A percentile compares a stretch with the other conserved stretches of the same genome.
These are phyloP conservation scores for Pythium insidiosum DNA, from an alignment of 352 stramenopile species.

Conservation along the genomic window DNA sequence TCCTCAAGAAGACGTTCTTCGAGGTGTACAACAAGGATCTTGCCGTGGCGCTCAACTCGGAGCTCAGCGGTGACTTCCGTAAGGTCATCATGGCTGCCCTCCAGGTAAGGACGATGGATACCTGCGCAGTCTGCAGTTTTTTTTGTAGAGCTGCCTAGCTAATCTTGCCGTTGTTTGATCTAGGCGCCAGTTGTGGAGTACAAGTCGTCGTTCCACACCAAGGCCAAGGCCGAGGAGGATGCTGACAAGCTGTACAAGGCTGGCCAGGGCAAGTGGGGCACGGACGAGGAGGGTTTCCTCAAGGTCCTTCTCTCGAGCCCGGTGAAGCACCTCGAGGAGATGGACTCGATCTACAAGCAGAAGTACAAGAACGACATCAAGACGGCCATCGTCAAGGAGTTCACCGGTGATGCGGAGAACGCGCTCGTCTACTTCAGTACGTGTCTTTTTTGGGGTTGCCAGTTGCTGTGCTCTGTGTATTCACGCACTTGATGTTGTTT, in stretches of 20 bases:
- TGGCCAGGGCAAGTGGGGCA: slow-evolving; percentile 59
- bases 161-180: no score
- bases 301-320: slow-evolving; percentile 40
- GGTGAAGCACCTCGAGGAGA: slow-evolving; percentile 39
- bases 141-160: no score
- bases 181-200: slow-evolving; percentile 44
- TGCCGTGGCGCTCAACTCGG: slow-evolving; percentile 39
- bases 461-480: no score
- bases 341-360: slow-evolving; percentile 44
- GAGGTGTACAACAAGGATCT: slow-evolving; percentile 54
- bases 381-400: slow-evolving; percentile 64
- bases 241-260: slow-evolving; percentile 61
- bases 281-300: slow-evolving; percentile 58
- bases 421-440: slow-evolving; percentile 54
- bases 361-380: slow-evolving; percentile 64
- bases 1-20: slow-evolving; percentile 79
- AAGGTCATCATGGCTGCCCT: slow-evolving; percentile 70
- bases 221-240: slow-evolving; percentile 43
- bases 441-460: no score
- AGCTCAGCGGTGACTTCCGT: slow-evolving; percentile 64
- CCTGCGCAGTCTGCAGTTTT: no score
- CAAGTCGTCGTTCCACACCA: slow-evolving; percentile 47
- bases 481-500: no score
- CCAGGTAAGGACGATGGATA: no score
- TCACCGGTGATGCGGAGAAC: slow-evolving; percentile 38